These are phyloP conservation scores for Sporisorium exsertum DNA, from an alignment of 1,284 basidiomycete genomes.

Conservation along the genomic window DNA sequence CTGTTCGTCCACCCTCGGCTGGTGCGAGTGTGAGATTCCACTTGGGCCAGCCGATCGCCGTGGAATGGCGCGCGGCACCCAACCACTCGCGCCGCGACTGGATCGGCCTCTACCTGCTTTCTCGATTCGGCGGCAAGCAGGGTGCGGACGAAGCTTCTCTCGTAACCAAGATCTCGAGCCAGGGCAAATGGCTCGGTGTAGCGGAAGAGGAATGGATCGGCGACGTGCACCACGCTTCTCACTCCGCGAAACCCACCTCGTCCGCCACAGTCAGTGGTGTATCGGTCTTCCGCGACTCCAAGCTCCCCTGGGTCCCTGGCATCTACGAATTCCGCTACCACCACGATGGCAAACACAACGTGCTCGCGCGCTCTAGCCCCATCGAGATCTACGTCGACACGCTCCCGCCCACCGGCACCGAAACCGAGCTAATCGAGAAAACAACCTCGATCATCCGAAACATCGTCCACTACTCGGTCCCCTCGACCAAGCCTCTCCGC, in stretches of 20 bases:
- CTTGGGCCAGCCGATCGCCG: slow-evolving; percentile 86
- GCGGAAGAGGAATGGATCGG: slow-evolving; percentile 94
- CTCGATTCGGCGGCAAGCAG: slow-evolving; percentile 38
- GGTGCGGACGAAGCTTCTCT: slow-evolving; percentile 36
- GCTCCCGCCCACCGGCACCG: slow-evolving; percentile 72
- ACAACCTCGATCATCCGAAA: slow-evolving; percentile 74
- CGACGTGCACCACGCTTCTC: slow-evolving; percentile 72
- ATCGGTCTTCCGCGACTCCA: slow-evolving; percentile 69
- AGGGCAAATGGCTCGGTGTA: slow-evolving; percentile 92
- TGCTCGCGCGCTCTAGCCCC: slow-evolving; percentile 84
- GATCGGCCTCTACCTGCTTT: slow-evolving; percentile 84
- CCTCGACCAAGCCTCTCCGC: slow-evolving; percentile 16
- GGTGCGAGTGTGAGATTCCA: slow-evolving; percentile 75
- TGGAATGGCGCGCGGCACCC: slow-evolving; percentile 87
- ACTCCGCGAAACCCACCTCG: background rate
- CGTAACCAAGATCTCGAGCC: slow-evolving; percentile 82
- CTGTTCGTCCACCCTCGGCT: background rate
- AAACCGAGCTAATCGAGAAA: slow-evolving; percentile 71
- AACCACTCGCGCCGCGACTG: slow-evolving; percentile 94
- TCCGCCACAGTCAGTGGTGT: slow-evolving; percentile 13
- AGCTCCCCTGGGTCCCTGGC: slow-evolving; percentile 85
- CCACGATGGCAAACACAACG: slow-evolving; percentile 85
- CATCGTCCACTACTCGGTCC: slow-evolving; percentile 75
- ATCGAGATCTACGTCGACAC: slow-evolving; percentile 86
- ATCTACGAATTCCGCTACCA: slow-evolving; percentile 81